These are phyloP conservation scores for Stenogyne calaminthoides DNA, from an alignment of 305 asterid genomes.

Conservation along the genomic window DNA sequence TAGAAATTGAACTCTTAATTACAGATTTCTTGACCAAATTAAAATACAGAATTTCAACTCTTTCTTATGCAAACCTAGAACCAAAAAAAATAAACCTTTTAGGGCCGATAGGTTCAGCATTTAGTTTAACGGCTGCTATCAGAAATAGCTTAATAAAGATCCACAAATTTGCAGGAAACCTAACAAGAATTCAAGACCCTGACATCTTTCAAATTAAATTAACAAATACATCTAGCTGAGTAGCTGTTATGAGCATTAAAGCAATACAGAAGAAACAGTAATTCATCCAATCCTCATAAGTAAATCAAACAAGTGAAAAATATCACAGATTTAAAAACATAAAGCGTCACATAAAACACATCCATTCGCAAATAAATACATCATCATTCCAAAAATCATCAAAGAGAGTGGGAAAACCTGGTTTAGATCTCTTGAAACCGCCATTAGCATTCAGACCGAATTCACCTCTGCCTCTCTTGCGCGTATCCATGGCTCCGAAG, in stretches of 20 bases:
- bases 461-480: constrained; percentile 63
- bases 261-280: not conserved
- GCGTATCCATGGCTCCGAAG: constrained; percentile 53
- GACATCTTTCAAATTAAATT: not conserved
- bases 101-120: not conserved
- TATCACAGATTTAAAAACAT: not conserved
- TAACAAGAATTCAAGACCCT: not conserved
- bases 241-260: not conserved
- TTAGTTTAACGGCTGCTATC: not conserved
- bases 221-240: not conserved
- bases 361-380: not conserved
- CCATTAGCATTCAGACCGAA: constrained; percentile 53
- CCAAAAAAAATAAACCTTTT: not conserved
- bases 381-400: not conserved
- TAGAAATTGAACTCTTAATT: not conserved
- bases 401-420: constrained; percentile 44
- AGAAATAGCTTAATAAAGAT: not conserved
- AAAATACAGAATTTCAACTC: not conserved
- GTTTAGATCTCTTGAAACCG: constrained; percentile 57
- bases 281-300: not conserved
- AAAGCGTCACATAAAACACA: not conserved
- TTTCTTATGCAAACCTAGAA: not conserved
- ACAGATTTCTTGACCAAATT: not conserved
- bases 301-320: constrained; percentile 3
- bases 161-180: not conserved